Conservation (phyloP, 164 flowering plant genomes). For the Akebia trifoliata region DNA sequence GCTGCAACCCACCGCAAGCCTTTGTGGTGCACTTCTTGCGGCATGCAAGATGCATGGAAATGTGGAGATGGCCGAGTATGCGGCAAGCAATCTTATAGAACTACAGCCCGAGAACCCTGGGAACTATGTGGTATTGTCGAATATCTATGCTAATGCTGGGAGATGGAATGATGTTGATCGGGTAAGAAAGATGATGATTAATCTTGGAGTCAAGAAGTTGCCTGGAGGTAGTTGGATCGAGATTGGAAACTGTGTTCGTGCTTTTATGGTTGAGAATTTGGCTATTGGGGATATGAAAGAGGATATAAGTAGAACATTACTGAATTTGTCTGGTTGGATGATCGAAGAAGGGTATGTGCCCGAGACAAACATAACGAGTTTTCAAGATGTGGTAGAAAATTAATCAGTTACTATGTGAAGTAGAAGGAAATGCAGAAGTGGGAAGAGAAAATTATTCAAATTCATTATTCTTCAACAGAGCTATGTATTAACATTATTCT, state of each 20-base stretch:
- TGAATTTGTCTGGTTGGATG: conserved; percentile 10
- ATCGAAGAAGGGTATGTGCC: conserved; percentile 19
- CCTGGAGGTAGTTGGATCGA: conserved; percentile 33
- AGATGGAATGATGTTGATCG: conserved; percentile 25
- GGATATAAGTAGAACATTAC: conserved; percentile 12
- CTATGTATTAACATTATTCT: too few species aligned
- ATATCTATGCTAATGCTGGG: conserved; percentile 22
- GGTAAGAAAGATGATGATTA: conserved; percentile 19
- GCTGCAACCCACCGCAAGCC: conserved; percentile 26
- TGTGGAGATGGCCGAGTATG: conserved; percentile 31
- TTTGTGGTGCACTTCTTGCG: conserved; percentile 33
- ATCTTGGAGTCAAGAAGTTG: conserved; percentile 14
- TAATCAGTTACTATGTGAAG: conserved; percentile 18
- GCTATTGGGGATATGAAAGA: conserved; percentile 11
- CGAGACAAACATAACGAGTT: not conserved
- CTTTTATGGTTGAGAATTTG: conserved; percentile 14
- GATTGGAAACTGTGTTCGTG: conserved; percentile 13
- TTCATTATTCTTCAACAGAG: too few species aligned
- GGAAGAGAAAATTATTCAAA: too few species aligned
- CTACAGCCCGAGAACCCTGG: conserved; percentile 29
- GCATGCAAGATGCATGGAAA: conserved; percentile 23
- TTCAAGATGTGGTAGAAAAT: conserved; percentile 49
- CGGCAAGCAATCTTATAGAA: conserved; percentile 20
- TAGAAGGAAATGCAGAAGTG: too few species aligned
- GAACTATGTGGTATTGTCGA: conserved; percentile 21